phyloP scores from a whole-genome alignment of 208 protist genomes.

The Wallacemonas sp. region DNA sequence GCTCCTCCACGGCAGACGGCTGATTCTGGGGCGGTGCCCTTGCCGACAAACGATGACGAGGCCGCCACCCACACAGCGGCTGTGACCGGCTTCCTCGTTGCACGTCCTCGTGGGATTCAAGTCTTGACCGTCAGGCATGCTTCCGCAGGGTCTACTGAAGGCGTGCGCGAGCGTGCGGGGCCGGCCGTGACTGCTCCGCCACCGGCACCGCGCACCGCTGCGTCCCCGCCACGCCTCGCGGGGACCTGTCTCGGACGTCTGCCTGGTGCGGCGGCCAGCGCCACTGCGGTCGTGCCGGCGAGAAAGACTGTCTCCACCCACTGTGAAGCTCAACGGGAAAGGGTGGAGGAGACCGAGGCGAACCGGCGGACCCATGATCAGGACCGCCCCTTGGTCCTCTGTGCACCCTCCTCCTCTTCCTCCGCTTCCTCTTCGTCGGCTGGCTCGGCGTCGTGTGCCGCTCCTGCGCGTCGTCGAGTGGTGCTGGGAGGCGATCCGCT shows the following conservation, averaged over 20 bases:
- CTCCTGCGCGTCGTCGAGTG: background rate
- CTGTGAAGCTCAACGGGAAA: too few species aligned
- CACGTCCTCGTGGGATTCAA: constrained; percentile 6
- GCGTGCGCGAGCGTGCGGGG: constrained; percentile 24
- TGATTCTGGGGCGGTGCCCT: too few species aligned
- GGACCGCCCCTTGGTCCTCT: too few species aligned
- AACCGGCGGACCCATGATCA: too few species aligned
- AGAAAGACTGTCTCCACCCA: too few species aligned
- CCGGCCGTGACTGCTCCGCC: background rate
- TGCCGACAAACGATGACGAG: background rate
- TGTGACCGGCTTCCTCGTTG: background rate
- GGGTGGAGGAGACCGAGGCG: too few species aligned
- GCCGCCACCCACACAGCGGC: background rate
- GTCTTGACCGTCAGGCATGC: constrained; percentile 24
- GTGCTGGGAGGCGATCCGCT: background rate
- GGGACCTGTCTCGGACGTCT: background rate
- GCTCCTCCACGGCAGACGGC: too few species aligned
- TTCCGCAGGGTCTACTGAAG: too few species aligned
- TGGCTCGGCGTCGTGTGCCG: background rate
- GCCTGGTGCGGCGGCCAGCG: constrained; percentile 10
- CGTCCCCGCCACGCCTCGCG: constrained; percentile 8
- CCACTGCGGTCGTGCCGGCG: constrained; percentile 8
- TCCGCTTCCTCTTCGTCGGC: background rate
- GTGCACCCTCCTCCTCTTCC: too few species aligned
- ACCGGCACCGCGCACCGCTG: background rate